Evolutionary conservation across 495 filamentous ascomycete genomes (phyloP).

Genomic region (Hyaloscypha finlandica): DNA sequence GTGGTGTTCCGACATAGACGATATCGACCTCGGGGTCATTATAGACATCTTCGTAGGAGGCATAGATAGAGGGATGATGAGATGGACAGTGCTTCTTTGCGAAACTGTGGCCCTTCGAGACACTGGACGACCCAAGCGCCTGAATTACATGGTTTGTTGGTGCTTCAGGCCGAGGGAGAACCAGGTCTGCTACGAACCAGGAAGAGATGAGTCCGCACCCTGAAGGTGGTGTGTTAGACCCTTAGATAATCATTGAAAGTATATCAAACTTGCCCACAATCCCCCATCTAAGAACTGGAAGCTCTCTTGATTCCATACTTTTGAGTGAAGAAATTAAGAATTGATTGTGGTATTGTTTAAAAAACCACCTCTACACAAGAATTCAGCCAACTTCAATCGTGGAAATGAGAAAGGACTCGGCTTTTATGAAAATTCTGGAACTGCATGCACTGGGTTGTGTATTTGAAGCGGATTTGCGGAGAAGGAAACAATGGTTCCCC

Average conservation of each 20-base stretch:
- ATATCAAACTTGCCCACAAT: not conserved
- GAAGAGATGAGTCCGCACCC: slow-evolving; percentile 27
- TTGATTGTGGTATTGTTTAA: not conserved
- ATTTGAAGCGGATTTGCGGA: no score
- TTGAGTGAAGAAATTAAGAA: not conserved
- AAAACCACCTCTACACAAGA: not conserved
- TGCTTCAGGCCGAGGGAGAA: slow-evolving; percentile 56
- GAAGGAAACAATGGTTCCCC: no score
- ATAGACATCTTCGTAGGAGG: slow-evolving; percentile 69
- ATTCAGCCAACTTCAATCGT: no score
- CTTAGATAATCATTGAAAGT: no score
- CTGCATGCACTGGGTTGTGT: no score
- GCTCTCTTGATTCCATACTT: not conserved
- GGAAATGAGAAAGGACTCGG: no score
- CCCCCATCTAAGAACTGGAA: not conserved
- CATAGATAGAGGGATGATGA: slow-evolving; percentile 61
- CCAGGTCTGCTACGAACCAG: slow-evolving; percentile 67
- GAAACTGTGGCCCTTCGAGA: slow-evolving; percentile 60
- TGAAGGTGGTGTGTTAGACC: no score
- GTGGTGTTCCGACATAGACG: slow-evolving; percentile 88
- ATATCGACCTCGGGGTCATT: slow-evolving; percentile 65
- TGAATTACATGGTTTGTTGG: slow-evolving; percentile 65
- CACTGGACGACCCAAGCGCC: slow-evolving; percentile 68
- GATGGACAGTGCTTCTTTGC: slow-evolving; percentile 35
- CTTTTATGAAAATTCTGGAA: no score